Conservation (phyloP, 306 rosid species). For the Begonia loranthoides region DNA sequence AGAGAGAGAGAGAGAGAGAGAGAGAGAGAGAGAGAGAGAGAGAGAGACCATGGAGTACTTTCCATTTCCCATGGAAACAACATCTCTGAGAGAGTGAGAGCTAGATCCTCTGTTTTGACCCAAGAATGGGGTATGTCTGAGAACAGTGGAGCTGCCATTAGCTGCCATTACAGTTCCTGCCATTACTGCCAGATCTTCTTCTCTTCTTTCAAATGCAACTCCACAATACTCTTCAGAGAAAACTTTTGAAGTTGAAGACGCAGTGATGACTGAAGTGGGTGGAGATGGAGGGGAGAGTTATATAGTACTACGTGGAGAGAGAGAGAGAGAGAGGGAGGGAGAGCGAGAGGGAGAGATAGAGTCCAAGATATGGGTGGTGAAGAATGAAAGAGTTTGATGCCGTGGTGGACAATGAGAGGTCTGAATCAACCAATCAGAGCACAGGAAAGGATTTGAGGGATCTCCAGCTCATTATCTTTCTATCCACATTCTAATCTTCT, state of each 20-base stretch:
- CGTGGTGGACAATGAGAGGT: slow-evolving; percentile 33
- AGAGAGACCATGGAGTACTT: slow-evolving; percentile 68
- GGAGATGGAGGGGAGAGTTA: no score
- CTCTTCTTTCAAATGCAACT: not conserved
- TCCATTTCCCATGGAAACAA: slow-evolving; percentile 52
- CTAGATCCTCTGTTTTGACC: slow-evolving; percentile 41
- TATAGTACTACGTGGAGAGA: no score
- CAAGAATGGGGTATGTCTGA: slow-evolving; percentile 58
- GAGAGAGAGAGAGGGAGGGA: no score
- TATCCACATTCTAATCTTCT: not conserved
- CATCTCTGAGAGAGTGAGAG: slow-evolving; percentile 54
- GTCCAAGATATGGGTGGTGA: slow-evolving; percentile 11
- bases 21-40: not conserved
- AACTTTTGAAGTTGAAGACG: not conserved
- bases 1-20: not conserved
- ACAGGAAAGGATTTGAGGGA: slow-evolving; percentile 1
- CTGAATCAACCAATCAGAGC: slow-evolving; percentile 40
- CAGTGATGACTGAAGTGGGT: not conserved
- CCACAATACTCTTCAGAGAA: not conserved
- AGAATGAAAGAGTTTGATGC: slow-evolving; percentile 10
- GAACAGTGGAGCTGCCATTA: slow-evolving; percentile 49
- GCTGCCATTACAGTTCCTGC: slow-evolving; percentile 61
- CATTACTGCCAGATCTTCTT: slow-evolving; percentile 22
- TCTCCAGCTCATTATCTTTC: slow-evolving; percentile 1
- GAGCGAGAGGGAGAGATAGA: not conserved